A percentile compares a stretch with the other conserved stretches of the same genome.
phyloP scores from a whole-genome alignment of 495 filamentous ascomycete genomes.

The Penicillium arizonense region DNA sequence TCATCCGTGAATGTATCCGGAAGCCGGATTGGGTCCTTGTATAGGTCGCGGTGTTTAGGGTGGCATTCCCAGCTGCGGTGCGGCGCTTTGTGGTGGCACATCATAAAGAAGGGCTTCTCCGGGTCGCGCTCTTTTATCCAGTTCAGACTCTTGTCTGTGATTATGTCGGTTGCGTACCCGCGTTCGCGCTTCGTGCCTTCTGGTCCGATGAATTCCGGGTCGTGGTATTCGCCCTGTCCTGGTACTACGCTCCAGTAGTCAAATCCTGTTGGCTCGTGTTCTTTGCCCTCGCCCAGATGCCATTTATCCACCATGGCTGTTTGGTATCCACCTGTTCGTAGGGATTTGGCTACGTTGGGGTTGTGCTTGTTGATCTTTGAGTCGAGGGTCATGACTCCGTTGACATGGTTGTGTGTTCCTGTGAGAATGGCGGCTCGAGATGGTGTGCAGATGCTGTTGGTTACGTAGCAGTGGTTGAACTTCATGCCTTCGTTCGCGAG shows the following conservation, averaged over 20 bases:
- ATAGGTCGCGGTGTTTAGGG: slow-evolving; percentile 36
- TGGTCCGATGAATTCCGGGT: slow-evolving; percentile 37
- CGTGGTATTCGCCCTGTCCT: slow-evolving; percentile 41
- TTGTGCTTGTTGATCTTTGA: slow-evolving; percentile 39
- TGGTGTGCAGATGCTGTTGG: slow-evolving; percentile 46
- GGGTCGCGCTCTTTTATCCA: slow-evolving; percentile 31
- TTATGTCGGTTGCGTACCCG: slow-evolving; percentile 45
- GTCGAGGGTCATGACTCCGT: slow-evolving; percentile 41
- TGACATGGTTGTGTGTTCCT: slow-evolving; percentile 46
- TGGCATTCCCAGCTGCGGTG: slow-evolving; percentile 45
- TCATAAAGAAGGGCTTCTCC: slow-evolving; percentile 42
- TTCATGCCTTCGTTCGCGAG: slow-evolving; percentile 42
- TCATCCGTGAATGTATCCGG: slow-evolving; percentile 45
- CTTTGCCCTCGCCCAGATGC: slow-evolving; percentile 41
- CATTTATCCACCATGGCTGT: slow-evolving; percentile 47
- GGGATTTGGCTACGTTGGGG: slow-evolving; percentile 42
- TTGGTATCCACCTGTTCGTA: slow-evolving; percentile 37
- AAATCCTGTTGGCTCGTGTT: slow-evolving; percentile 41
- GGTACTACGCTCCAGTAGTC: slow-evolving; percentile 42
- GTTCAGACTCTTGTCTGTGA: slow-evolving; percentile 38
- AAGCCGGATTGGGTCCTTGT: slow-evolving; percentile 33
- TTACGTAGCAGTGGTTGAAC: slow-evolving; percentile 50
- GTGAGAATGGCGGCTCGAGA: slow-evolving; percentile 41
- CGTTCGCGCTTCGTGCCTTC: slow-evolving; percentile 15
- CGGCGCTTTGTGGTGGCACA: slow-evolving; percentile 49